Evolutionary conservation across 2,329 filamentous ascomycete species (phyloP).

Genomic region (Aureobasidium lini): DNA sequence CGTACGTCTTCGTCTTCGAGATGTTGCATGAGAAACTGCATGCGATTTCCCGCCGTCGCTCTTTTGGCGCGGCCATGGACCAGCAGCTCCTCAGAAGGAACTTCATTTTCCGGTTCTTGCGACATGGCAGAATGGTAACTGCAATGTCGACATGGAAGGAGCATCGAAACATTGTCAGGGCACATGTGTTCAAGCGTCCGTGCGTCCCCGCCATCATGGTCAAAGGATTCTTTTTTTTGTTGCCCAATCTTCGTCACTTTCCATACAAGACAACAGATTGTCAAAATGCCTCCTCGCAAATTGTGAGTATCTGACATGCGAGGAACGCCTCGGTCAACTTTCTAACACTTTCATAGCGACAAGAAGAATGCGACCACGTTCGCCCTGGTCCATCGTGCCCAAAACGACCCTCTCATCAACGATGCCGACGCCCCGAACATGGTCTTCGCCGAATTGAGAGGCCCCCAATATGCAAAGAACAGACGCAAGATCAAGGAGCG

Average conservation of each 20-base stretch:
- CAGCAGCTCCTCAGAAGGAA: conserved; percentile 31
- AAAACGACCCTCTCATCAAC: conserved; percentile 96
- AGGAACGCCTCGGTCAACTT: background rate
- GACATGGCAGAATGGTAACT: conserved; percentile 2
- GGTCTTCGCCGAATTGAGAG: conserved; percentile 64
- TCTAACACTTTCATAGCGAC: conserved; percentile 37
- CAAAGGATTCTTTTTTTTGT: conserved; percentile 3
- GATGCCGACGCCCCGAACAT: conserved; percentile 82
- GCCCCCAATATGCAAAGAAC: conserved; percentile 21
- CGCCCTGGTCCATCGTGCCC: conserved; percentile 87
- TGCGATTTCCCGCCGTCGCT: conserved; percentile 75
- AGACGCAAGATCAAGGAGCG: conserved; percentile 38
- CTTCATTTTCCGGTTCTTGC: conserved; percentile 9
- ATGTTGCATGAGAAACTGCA: conserved; percentile 67
- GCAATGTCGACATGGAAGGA: background rate
- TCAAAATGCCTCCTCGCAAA: conserved; percentile 64
- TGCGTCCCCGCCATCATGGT: background rate
- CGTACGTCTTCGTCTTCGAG: conserved; percentile 35
- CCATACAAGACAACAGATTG: background rate
- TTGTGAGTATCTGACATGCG: conserved; percentile 48
- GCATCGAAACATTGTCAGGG: background rate
- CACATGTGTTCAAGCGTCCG: background rate
- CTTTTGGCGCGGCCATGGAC: conserved; percentile 67
- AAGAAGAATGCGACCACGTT: conserved; percentile 93
- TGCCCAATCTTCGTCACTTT: background rate